phyloP scores from a whole-genome alignment of 345 rosid species.

The Punica granatum region DNA sequence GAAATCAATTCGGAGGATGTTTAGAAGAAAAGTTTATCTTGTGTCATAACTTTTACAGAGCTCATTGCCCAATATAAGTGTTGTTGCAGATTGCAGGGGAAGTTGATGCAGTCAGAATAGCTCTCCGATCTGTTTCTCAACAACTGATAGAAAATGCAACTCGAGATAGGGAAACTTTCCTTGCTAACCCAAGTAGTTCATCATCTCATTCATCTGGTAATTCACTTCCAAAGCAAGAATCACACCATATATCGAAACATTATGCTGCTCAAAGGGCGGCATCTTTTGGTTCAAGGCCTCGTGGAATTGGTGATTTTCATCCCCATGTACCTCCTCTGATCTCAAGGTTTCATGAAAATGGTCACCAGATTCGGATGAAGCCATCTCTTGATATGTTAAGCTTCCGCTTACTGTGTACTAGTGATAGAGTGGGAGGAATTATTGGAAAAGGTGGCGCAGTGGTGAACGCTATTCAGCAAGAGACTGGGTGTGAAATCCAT shows the following conservation, averaged over 20 bases:
- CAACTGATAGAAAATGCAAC: constrained; percentile 48
- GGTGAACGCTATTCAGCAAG: constrained; percentile 55
- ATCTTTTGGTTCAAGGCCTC: constrained; percentile 25
- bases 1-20: background rate
- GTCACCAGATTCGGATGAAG: constrained; percentile 31
- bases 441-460: constrained; percentile 73
- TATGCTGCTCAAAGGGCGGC: constrained; percentile 33
- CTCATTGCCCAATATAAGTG: background rate
- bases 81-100: constrained; percentile 55
- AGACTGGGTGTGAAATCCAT: constrained; percentile 71
- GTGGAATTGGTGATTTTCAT: constrained; percentile 25
- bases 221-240: constrained; percentile 26
- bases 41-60: background rate
- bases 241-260: constrained; percentile 19
- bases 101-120: constrained; percentile 52
- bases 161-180: constrained; percentile 31
- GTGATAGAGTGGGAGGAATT: constrained; percentile 57
- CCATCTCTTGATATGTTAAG: constrained; percentile 36
- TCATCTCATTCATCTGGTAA: constrained; percentile 29
- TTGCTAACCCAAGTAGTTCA: constrained; percentile 28
- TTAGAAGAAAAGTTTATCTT: background rate
- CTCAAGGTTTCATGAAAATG: constrained; percentile 30
- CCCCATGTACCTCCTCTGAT: constrained; percentile 16
- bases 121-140: constrained; percentile 45
- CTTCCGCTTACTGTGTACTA: constrained; percentile 49